phyloP scores from a whole-genome alignment of 768 basidiomycete genomes.

The Rhizopogon vesiculosus region DNA sequence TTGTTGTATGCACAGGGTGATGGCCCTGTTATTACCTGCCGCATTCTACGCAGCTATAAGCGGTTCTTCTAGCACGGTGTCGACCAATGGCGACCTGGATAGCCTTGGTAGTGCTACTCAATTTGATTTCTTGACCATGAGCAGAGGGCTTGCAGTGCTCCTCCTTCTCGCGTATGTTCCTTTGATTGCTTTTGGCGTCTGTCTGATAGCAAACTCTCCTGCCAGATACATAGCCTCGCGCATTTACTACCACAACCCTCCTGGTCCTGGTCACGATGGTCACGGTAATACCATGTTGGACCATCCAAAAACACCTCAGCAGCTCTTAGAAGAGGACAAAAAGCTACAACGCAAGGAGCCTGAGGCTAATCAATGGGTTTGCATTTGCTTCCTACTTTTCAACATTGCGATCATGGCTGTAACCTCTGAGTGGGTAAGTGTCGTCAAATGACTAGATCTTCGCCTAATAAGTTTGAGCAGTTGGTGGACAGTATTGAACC shows the following conservation, averaged over 20 bases:
- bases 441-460: not conserved
- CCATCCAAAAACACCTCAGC: slow-evolving; percentile 37
- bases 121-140: slow-evolving; percentile 50
- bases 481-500: slow-evolving; percentile 61
- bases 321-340: slow-evolving; percentile 27
- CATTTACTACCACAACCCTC: slow-evolving; percentile 67
- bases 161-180: slow-evolving; percentile 52
- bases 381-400: slow-evolving; percentile 44
- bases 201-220: not conserved
- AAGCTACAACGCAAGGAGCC: slow-evolving; percentile 37
- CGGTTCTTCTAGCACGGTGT: slow-evolving; percentile 18
- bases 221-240: slow-evolving; percentile 61
- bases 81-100: slow-evolving; percentile 4
- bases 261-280: slow-evolving; percentile 48
- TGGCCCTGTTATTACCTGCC: slow-evolving; percentile 59
- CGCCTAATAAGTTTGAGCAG: slow-evolving; percentile 24
- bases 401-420: slow-evolving; percentile 59
- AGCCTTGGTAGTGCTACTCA: slow-evolving; percentile 42
- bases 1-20: slow-evolving; percentile 37
- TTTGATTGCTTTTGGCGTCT: not conserved
- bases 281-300: slow-evolving; percentile 31
- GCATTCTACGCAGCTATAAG: slow-evolving; percentile 63
- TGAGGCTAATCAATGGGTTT: slow-evolving; percentile 60
- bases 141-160: slow-evolving; percentile 60
- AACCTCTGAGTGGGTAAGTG: slow-evolving; percentile 66